Evolutionary conservation across 2,329 filamentous ascomycete species (phyloP).

Genomic region (Aspergillus tubingensis): DNA sequence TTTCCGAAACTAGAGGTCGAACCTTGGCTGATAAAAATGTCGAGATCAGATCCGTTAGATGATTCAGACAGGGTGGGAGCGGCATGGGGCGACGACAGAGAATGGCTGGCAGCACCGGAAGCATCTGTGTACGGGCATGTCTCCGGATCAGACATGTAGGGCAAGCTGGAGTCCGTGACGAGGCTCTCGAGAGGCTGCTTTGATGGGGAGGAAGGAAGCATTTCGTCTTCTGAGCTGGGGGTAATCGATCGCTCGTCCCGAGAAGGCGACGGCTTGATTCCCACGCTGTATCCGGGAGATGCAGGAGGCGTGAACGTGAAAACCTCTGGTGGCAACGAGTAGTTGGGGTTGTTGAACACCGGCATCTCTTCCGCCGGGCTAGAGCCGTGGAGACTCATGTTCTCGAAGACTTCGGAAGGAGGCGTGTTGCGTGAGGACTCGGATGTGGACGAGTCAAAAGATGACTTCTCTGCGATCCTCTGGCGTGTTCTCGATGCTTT

Average conservation of each 20-base stretch:
- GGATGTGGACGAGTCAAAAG: conserved; percentile 39
- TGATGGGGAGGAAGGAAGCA: conserved; percentile 38
- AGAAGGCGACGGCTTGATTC: conserved; percentile 40
- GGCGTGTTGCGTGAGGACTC: conserved; percentile 47
- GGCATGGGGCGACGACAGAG: conserved; percentile 40
- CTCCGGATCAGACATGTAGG: conserved; percentile 29
- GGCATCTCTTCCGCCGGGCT: conserved; percentile 36
- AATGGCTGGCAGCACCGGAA: conserved; percentile 31
- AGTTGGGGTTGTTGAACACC: conserved; percentile 34
- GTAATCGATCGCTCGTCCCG: conserved; percentile 39
- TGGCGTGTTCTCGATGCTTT: conserved; percentile 59
- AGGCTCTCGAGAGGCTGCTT: conserved; percentile 34
- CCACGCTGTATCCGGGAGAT: conserved; percentile 46
- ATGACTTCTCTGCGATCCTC: conserved; percentile 38
- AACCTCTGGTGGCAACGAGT: conserved; percentile 40
- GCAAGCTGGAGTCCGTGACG: conserved; percentile 32
- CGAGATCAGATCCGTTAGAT: conserved; percentile 40
- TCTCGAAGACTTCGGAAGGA: conserved; percentile 44
- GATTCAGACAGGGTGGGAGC: conserved; percentile 39
- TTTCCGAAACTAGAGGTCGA: conserved; percentile 30
- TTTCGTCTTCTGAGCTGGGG: conserved; percentile 42
- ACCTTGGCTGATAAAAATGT: conserved; percentile 44
- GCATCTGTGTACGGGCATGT: conserved; percentile 34
- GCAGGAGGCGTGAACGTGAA: conserved; percentile 52
- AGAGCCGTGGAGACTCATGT: conserved; percentile 40